phyloP scores from a whole-genome alignment of 306 rosid genomes.

The Cucurbita ficifolia region DNA sequence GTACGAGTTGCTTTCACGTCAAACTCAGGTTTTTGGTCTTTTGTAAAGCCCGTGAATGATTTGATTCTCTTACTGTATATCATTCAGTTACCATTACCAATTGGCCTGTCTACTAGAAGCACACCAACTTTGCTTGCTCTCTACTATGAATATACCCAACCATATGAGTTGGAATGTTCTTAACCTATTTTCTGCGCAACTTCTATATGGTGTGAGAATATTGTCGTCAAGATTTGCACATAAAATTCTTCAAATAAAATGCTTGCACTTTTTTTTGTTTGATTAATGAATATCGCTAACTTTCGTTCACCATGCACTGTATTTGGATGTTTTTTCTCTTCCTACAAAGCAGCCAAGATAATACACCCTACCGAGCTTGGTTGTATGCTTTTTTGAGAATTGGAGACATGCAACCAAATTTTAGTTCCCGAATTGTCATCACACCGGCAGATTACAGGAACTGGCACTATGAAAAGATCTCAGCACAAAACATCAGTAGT shows the following conservation, averaged over 20 bases:
- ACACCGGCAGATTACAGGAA: background rate
- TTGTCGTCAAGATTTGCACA: background rate
- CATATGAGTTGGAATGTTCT: background rate
- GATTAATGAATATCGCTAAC: background rate
- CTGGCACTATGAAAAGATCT: background rate
- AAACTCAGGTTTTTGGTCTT: slow-evolving; percentile 2
- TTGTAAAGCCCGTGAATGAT: background rate
- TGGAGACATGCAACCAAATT: background rate
- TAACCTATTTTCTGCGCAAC: background rate
- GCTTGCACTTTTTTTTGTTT: background rate
- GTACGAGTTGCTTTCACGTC: background rate
- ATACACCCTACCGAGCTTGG: background rate
- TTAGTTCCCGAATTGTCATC: background rate
- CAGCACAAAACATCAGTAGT: background rate
- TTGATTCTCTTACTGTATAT: background rate
- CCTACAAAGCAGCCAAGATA: background rate
- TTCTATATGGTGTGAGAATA: background rate
- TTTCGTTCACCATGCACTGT: background rate
- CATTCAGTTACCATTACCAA: background rate
- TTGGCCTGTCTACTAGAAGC: background rate
- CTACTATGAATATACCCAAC: background rate
- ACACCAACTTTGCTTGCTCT: background rate
- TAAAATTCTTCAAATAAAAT: background rate
- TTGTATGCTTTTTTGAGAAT: background rate
- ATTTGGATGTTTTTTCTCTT: background rate